Percentiles rank a stretch among this genome's conserved stretches.
Conservation (phyloP, 1,139 yeast species). For the Magnusiomyces tetraspermus region DNA sequence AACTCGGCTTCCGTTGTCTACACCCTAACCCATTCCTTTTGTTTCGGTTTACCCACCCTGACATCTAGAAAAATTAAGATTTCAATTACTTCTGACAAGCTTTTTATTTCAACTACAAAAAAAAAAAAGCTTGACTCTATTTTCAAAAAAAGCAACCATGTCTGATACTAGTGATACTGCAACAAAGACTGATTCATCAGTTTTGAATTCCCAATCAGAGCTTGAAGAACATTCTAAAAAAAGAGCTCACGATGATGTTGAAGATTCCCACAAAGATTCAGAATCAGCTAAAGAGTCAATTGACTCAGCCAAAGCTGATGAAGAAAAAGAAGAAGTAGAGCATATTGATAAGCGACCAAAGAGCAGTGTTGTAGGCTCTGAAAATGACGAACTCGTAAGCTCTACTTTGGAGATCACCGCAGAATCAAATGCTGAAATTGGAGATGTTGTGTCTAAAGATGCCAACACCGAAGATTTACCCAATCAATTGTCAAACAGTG, state of each 20-base stretch:
- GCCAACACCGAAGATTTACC: slow-evolving; percentile 6
- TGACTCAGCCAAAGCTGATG: neutral
- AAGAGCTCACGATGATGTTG: neutral
- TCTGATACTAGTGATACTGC: neutral
- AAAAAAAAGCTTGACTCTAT: too few species aligned
- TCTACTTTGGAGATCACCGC: slow-evolving; percentile 4
- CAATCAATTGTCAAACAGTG: slow-evolving; percentile 8
- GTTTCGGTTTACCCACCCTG: too few species aligned
- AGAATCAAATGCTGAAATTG: slow-evolving; percentile 4
- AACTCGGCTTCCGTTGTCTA: too few species aligned
- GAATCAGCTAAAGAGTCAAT: neutral
- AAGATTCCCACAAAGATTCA: neutral
- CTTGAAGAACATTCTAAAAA: neutral
- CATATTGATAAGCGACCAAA: neutral
- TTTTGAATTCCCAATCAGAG: neutral
- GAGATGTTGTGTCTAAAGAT: neutral
- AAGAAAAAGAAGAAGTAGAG: neutral
- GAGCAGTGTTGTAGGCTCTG: neutral
- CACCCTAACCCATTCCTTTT: too few species aligned
- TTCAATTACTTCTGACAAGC: neutral
- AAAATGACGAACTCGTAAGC: neutral
- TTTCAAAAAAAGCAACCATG: too few species aligned
- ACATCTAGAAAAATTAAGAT: too few species aligned
- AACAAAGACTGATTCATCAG: neutral
- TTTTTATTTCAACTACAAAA: neutral